Percentiles rank a stretch among this genome's conserved stretches.
phyloP scores from a whole-genome alignment of 371 early-diverging fungal genomes.

The Actinomortierella wolfii region DNA sequence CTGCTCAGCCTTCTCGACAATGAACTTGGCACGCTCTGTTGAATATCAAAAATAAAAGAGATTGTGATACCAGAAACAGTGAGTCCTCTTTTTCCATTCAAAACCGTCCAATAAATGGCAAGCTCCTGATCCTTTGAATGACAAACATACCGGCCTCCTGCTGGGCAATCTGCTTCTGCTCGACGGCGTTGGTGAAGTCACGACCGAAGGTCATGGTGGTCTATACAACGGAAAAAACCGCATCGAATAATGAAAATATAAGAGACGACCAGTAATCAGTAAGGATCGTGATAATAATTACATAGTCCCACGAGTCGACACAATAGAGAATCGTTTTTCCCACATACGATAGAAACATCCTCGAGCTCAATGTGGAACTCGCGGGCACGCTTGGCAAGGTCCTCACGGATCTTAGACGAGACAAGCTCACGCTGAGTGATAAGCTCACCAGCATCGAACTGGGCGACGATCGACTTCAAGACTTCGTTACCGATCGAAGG shows the following conservation, averaged over 20 bases:
- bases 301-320: no score
- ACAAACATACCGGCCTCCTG: constrained; percentile 94
- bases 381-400: constrained; percentile 89
- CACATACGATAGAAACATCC: constrained; percentile 96
- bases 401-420: constrained; percentile 93
- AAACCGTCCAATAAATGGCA: not conserved
- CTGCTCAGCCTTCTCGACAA: constrained; percentile 86
- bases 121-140: not conserved
- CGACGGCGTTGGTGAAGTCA: constrained; percentile 94
- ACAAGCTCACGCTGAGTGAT: constrained; percentile 98
- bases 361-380: constrained; percentile 96
- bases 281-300: no score
- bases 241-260: not conserved
- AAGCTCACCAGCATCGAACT: constrained; percentile 96
- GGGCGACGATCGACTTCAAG: constrained; percentile 97
- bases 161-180: constrained; percentile 93
- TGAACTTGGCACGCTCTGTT: constrained; percentile 45
- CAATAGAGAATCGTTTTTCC: no score
- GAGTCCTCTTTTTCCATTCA: not conserved
- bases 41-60: not conserved
- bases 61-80: not conserved
- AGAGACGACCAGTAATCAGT: not conserved
- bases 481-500: constrained; percentile 99
- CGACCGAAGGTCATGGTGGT: constrained; percentile 97
- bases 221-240: constrained; percentile 43